phyloP scores from a whole-genome alignment of 495 filamentous ascomycete species.

The Penicillium subrubescens region DNA sequence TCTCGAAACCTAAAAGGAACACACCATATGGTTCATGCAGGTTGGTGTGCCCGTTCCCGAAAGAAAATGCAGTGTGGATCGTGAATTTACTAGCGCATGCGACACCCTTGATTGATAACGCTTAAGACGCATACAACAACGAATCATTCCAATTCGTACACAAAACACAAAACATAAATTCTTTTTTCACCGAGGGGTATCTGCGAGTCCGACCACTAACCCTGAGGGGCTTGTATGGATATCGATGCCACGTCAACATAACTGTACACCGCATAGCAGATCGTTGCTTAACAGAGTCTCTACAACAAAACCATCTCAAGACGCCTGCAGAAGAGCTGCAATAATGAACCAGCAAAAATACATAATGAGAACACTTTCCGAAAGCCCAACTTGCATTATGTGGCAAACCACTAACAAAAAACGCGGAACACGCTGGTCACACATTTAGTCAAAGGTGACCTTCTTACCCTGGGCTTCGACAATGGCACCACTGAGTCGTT shows the following conservation, averaged over 20 bases:
- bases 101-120: conserved; percentile 27
- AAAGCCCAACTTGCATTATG: neutral
- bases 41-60: neutral
- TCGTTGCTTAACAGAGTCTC: conserved; percentile 16
- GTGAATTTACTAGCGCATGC: conserved; percentile 12
- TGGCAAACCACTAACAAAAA: neutral
- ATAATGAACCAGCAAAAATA: conserved; percentile 11
- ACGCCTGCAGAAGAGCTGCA: conserved; percentile 17
- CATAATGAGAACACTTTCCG: neutral
- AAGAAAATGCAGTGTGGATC: conserved; percentile 14
- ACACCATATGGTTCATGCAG: neutral
- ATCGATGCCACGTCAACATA: conserved; percentile 21
- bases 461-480: conserved; percentile 82
- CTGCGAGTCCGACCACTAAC: conserved; percentile 3
- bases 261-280: conserved; percentile 14
- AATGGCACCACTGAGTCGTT: conserved; percentile 72
- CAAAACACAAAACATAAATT: neutral
- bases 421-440: neutral
- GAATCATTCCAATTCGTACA: neutral
- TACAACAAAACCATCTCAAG: conserved; percentile 7
- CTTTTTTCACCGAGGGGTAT: conserved; percentile 11
- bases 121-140: conserved; percentile 2
- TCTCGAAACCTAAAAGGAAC: neutral
- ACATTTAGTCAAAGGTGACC: conserved; percentile 69
- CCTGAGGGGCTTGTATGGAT: neutral